A percentile compares a stretch with the other conserved stretches of the same genome.
These are phyloP conservation scores for Wickerhamiella hasegawae DNA, from an alignment of 805 yeast species.

Conservation along the genomic window DNA sequence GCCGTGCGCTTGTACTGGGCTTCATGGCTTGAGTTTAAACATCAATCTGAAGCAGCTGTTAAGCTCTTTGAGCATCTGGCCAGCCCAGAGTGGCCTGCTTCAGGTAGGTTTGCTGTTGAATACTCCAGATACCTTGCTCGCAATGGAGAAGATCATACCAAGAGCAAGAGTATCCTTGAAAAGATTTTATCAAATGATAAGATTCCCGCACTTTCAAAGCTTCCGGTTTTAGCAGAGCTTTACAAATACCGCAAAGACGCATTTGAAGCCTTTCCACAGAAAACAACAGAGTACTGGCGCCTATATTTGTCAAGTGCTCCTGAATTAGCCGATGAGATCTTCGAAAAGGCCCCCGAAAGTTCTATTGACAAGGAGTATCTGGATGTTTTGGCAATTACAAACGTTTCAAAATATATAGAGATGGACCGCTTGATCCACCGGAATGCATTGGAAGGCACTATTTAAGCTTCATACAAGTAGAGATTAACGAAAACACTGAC, in stretches of 20 bases:
- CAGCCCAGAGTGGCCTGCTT: not conserved
- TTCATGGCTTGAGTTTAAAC: slow-evolving; percentile 14
- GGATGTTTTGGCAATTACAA: slow-evolving; percentile 6
- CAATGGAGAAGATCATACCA: not conserved
- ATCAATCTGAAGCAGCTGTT: slow-evolving; percentile 15
- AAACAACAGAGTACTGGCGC: slow-evolving; percentile 4
- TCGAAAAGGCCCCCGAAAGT: slow-evolving; percentile 7
- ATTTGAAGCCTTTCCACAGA: slow-evolving; percentile 1
- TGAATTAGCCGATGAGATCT: slow-evolving; percentile 7
- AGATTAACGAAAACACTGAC: slow-evolving; percentile 20
- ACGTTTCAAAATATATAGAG: slow-evolving; percentile 7
- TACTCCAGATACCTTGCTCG: not conserved
- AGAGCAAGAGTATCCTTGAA: not conserved
- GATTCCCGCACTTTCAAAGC: not conserved
- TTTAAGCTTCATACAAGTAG: not conserved
- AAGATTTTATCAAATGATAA: not conserved
- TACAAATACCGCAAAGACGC: slow-evolving; percentile 3
- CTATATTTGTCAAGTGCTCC: slow-evolving; percentile 6
- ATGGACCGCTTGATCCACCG: slow-evolving; percentile 7
- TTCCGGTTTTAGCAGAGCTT: slow-evolving; percentile 5
- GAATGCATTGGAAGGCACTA: slow-evolving; percentile 1
- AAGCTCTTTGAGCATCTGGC: slow-evolving; percentile 10
- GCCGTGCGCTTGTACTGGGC: slow-evolving; percentile 20
- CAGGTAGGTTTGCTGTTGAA: not conserved
- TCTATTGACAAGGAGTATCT: slow-evolving; percentile 7